A percentile compares a stretch with the other conserved stretches of the same genome.
These are phyloP conservation scores for Galerina sulciceps DNA, from an alignment of 768 basidiomycete species.

Conservation along the genomic window DNA sequence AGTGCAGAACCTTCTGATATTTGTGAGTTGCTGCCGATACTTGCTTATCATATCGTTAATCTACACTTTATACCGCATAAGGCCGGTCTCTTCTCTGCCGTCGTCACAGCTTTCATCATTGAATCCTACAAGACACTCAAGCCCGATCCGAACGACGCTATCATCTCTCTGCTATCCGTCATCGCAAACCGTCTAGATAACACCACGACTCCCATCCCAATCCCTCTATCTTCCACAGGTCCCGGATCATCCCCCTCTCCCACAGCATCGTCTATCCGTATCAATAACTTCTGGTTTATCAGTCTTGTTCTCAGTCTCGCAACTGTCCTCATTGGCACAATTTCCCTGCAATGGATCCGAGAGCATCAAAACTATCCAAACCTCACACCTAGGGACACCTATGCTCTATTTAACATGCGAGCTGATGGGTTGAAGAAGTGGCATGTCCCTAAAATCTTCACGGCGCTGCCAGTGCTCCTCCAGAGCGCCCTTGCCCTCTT, in stretches of 20 bases:
- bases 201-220: not conserved
- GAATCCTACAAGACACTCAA: slow-evolving; percentile 21
- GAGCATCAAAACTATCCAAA: slow-evolving; percentile 21
- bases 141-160: slow-evolving; percentile 4
- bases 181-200: slow-evolving; percentile 10
- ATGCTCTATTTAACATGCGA: slow-evolving; percentile 28
- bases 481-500: slow-evolving; percentile 29
- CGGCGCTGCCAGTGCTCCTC: slow-evolving; percentile 27
- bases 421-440: slow-evolving; percentile 25
- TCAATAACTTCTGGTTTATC: slow-evolving; percentile 23
- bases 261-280: slow-evolving; percentile 14
- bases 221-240: not conserved
- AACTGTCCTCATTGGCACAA: slow-evolving; percentile 24
- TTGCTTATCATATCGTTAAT: too few species aligned
- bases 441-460: slow-evolving; percentile 25
- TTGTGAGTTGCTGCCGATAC: slow-evolving; percentile 11
- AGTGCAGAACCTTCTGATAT: slow-evolving; percentile 23
- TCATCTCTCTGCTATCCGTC: slow-evolving; percentile 11
- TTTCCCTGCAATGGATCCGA: slow-evolving; percentile 27
- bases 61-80: not conserved
- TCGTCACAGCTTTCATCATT: slow-evolving; percentile 22
- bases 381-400: slow-evolving; percentile 12
- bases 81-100: slow-evolving; percentile 26
- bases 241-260: slow-evolving; percentile 8
- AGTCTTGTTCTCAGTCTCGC: slow-evolving; percentile 25